Evolutionary conservation across 805 yeast species (phyloP).

Genomic region (Saccharomycopsis sp.): DNA sequence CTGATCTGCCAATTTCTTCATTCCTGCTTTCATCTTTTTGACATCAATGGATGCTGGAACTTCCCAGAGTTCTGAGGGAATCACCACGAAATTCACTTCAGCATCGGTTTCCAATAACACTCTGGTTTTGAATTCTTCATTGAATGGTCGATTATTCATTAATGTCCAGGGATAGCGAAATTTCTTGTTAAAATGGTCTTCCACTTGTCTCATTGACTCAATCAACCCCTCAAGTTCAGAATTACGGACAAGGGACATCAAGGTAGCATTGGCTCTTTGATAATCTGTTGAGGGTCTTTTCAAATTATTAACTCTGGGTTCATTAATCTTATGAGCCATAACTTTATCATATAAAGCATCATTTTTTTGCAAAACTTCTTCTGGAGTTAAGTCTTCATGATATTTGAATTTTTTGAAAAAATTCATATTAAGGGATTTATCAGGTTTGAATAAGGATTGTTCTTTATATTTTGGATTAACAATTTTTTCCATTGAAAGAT

Average conservation of each 20-base stretch:
- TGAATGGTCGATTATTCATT: slow-evolving; percentile 48
- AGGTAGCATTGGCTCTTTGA: slow-evolving; percentile 54
- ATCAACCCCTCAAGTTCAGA: slow-evolving; percentile 35
- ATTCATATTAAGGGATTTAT: slow-evolving; percentile 12
- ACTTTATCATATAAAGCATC: slow-evolving; percentile 29
- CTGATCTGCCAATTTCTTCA: slow-evolving; percentile 31
- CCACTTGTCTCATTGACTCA: slow-evolving; percentile 41
- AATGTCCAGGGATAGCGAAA: slow-evolving; percentile 64
- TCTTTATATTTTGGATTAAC: slow-evolving; percentile 13
- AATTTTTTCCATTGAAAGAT: slow-evolving; percentile 6
- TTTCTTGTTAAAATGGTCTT: slow-evolving; percentile 44
- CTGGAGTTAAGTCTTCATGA: slow-evolving; percentile 15
- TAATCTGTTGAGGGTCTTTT: slow-evolving; percentile 20
- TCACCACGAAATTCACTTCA: slow-evolving; percentile 20
- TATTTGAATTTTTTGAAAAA: slow-evolving; percentile 16
- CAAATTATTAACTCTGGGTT: slow-evolving; percentile 36
- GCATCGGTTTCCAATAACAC: slow-evolving; percentile 29
- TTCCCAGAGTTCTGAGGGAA: slow-evolving; percentile 41
- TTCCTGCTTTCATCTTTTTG: slow-evolving; percentile 30
- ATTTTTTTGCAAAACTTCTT: slow-evolving; percentile 24
- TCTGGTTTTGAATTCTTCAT: slow-evolving; percentile 34
- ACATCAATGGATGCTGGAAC: slow-evolving; percentile 48
- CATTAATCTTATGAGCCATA: slow-evolving; percentile 30
- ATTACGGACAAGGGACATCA: slow-evolving; percentile 50
- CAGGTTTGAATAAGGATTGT: slow-evolving; percentile 17